phyloP scores from a whole-genome alignment of 2,329 filamentous ascomycete species.

The Cytospora leucostoma region DNA sequence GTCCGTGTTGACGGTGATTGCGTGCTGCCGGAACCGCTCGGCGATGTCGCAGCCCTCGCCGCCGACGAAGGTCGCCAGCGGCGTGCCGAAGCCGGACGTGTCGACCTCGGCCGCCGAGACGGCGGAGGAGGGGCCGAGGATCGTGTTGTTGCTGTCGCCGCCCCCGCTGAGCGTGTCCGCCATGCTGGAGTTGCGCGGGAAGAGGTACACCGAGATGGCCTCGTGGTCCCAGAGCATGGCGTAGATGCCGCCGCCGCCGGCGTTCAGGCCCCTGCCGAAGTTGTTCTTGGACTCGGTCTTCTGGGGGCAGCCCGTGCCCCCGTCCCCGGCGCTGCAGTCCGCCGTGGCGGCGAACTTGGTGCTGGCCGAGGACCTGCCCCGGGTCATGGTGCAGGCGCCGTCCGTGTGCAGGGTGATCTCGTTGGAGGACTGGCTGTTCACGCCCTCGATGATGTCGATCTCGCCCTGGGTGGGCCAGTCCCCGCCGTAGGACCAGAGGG shows the following conservation, averaged over 20 bases:
- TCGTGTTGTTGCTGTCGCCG: too few relatives aligned
- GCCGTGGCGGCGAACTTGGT: conserved; percentile 43
- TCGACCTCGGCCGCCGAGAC: conserved; percentile 52
- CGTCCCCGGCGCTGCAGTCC: conserved; percentile 58
- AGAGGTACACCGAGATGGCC: conserved; percentile 80
- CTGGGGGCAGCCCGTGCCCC: conserved; percentile 61
- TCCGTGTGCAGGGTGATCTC: conserved; percentile 69
- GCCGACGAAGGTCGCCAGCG: conserved; percentile 67
- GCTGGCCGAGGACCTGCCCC: conserved; percentile 48
- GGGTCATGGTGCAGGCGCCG: conserved; percentile 58
- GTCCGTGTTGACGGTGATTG: conserved; percentile 64
- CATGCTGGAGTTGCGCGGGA: conserved; percentile 55
- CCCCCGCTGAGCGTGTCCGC: conserved; percentile 27
- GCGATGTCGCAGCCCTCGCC: conserved; percentile 71
- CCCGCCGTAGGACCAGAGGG: conserved; percentile 69
- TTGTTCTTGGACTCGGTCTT: conserved; percentile 51
- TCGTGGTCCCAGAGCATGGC: conserved; percentile 74
- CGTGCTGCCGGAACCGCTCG: conserved; percentile 68
- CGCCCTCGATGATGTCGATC: conserved; percentile 80
- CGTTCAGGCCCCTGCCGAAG: conserved; percentile 73
- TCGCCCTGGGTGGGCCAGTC: conserved; percentile 72
- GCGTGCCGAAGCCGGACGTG: conserved; percentile 67
- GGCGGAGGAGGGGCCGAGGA: conserved; percentile 53
- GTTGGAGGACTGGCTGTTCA: conserved; percentile 63
- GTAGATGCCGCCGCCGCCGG: conserved; percentile 67